A percentile compares a stretch with the other conserved stretches of the same genome.
Evolutionary conservation across 495 filamentous ascomycete genomes (phyloP).

Genomic region (Trichoderma virens): DNA sequence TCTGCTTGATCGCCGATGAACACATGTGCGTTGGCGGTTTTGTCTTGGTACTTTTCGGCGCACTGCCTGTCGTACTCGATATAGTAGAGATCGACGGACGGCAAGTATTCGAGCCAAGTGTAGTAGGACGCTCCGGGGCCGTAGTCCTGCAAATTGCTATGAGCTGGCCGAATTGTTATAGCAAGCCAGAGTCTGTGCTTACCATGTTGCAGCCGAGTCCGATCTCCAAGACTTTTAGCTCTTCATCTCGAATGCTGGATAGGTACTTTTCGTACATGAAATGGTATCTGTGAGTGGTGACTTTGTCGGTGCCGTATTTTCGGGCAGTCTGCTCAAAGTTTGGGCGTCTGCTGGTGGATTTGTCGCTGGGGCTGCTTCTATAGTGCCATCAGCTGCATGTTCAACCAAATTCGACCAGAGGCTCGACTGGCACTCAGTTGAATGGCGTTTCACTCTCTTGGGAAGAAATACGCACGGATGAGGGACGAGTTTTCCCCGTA

Average conservation of each 20-base stretch:
- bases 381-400: neutral
- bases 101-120: constrained; percentile 3
- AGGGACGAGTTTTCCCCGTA: neutral
- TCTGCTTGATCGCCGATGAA: constrained; percentile 3
- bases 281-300: neutral
- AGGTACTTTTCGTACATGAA: constrained; percentile 4
- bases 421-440: neutral
- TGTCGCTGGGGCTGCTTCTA: neutral
- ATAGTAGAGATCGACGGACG: neutral
- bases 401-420: neutral
- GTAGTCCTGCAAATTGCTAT: neutral
- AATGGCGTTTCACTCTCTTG: too few relatives aligned
- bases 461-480: neutral
- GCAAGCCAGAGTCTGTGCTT: neutral
- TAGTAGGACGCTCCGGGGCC: constrained; percentile 1
- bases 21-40: neutral
- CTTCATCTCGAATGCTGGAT: neutral
- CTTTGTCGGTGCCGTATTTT: constrained; percentile 1
- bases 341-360: neutral
- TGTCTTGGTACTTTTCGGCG: constrained; percentile 4
- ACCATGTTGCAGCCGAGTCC: constrained; percentile 7
- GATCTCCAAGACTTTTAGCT: neutral
- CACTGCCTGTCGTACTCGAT: neutral
- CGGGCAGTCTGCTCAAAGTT: neutral
- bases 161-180: neutral